phyloP scores from a whole-genome alignment of 495 filamentous ascomycete genomes.

The Xylaria telfairii region DNA sequence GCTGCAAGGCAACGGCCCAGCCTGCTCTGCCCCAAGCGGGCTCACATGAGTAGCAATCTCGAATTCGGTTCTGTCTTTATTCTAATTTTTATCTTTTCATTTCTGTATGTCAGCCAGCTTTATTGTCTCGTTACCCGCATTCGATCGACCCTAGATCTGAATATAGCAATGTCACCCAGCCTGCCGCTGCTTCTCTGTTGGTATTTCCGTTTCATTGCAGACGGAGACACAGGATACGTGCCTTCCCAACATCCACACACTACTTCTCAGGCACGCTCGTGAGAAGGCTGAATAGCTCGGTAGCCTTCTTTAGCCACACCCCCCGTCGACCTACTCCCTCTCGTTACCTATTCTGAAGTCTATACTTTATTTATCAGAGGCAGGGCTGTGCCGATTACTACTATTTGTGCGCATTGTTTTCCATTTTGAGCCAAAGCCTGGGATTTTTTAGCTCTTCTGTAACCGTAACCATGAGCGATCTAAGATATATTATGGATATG shows the following conservation, averaged over 20 bases:
- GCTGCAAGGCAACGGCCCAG: constrained; percentile 31
- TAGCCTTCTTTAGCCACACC: constrained; percentile 43
- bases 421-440: constrained; percentile 46
- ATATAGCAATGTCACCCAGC: constrained; percentile 57
- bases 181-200: constrained; percentile 38
- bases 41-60: constrained; percentile 31
- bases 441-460: constrained; percentile 28
- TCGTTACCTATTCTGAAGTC: constrained; percentile 38
- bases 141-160: constrained; percentile 46
- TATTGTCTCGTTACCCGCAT: constrained; percentile 29
- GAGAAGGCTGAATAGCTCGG: constrained; percentile 42
- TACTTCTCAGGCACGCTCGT: constrained; percentile 24
- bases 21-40: constrained; percentile 28
- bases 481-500: constrained; percentile 57
- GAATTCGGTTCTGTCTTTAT: constrained; percentile 23
- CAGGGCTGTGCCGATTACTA: constrained; percentile 42
- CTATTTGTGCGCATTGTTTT: constrained; percentile 36
- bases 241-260: constrained; percentile 16
- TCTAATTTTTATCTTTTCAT: constrained; percentile 20
- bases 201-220: constrained; percentile 42
- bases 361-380: constrained; percentile 47
- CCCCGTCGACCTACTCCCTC: constrained; percentile 35
- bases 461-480: constrained; percentile 53
- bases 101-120: constrained; percentile 19
- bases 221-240: constrained; percentile 37